A percentile compares a stretch with the other conserved stretches of the same genome.
Evolutionary conservation across 495 filamentous ascomycete species (phyloP).

Genomic region (Usnea hakonensis): DNA sequence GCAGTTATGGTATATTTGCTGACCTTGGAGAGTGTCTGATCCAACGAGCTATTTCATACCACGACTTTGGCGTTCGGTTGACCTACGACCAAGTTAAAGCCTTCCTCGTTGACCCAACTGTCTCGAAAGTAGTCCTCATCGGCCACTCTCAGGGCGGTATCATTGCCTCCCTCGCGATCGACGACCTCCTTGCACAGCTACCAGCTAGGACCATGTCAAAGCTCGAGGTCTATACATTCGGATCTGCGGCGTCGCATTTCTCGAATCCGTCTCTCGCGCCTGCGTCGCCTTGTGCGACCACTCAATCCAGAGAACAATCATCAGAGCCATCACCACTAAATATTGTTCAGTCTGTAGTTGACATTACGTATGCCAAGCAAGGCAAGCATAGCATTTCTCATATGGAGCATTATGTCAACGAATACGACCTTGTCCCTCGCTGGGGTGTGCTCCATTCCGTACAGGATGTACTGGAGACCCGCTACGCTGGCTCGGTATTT

Average conservation of each 20-base stretch:
- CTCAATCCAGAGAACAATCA: slow-evolving; percentile 5
- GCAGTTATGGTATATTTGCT: slow-evolving; percentile 54
- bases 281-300: not conserved
- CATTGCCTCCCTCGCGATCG: slow-evolving; percentile 63
- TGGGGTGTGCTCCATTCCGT: slow-evolving; percentile 70
- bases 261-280: slow-evolving; percentile 58
- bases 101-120: slow-evolving; percentile 47
- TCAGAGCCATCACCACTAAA: slow-evolving; percentile 3
- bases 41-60: slow-evolving; percentile 67
- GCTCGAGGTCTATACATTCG: slow-evolving; percentile 76
- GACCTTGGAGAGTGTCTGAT: slow-evolving; percentile 71
- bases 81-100: slow-evolving; percentile 48
- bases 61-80: slow-evolving; percentile 59
- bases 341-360: slow-evolving; percentile 18
- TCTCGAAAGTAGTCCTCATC: slow-evolving; percentile 67
- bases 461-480: slow-evolving; percentile 28
- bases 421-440: slow-evolving; percentile 63
- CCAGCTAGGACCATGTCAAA: slow-evolving; percentile 31
- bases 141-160: slow-evolving; percentile 80
- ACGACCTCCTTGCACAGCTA: slow-evolving; percentile 72
- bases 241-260: slow-evolving; percentile 78
- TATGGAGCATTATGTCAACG: slow-evolving; percentile 82
- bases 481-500: slow-evolving; percentile 73
- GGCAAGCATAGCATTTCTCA: slow-evolving; percentile 48
- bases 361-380: slow-evolving; percentile 11